These are phyloP conservation scores for Dillenia turbinata DNA, from an alignment of 164 flowering plant genomes.

Conservation along the genomic window DNA sequence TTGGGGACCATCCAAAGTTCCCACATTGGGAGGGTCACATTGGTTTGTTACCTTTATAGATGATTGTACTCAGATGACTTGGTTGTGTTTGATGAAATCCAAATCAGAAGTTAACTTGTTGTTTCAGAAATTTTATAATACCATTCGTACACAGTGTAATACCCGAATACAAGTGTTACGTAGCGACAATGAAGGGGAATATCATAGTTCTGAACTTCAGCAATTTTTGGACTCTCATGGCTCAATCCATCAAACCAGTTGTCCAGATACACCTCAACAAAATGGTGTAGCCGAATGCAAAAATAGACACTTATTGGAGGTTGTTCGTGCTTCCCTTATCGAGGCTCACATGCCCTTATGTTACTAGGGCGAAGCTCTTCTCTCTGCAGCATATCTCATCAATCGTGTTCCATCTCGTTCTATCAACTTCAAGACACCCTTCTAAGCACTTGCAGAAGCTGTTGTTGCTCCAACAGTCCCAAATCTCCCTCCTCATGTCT, in stretches of 20 bases:
- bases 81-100: slow-evolving; percentile 9
- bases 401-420: slow-evolving; percentile 13
- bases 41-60: slow-evolving; percentile 16
- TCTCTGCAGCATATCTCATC: slow-evolving; percentile 11
- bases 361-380: not conserved
- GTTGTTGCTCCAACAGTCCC: slow-evolving; percentile 8
- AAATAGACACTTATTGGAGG: slow-evolving; percentile 18
- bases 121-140: slow-evolving; percentile 17
- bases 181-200: slow-evolving; percentile 18
- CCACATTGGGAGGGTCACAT: slow-evolving; percentile 9
- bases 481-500: not conserved
- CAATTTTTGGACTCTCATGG: slow-evolving; percentile 13
- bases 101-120: slow-evolving; percentile 9
- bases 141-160: slow-evolving; percentile 12
- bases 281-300: slow-evolving; percentile 16
- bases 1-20: slow-evolving; percentile 12
- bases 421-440: slow-evolving; percentile 8
- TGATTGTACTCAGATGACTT: slow-evolving; percentile 19
- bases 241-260: slow-evolving; percentile 18
- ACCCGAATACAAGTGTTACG: slow-evolving; percentile 13
- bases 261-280: slow-evolving; percentile 14
- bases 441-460: not conserved
- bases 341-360: slow-evolving; percentile 15
- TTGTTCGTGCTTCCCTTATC: slow-evolving; percentile 15
- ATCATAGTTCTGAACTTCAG: slow-evolving; percentile 8